A percentile compares a stretch with the other conserved stretches of the same genome.
phyloP scores from a whole-genome alignment of 1,284 basidiomycete genomes.

The Ustanciosporium gigantosporum region DNA sequence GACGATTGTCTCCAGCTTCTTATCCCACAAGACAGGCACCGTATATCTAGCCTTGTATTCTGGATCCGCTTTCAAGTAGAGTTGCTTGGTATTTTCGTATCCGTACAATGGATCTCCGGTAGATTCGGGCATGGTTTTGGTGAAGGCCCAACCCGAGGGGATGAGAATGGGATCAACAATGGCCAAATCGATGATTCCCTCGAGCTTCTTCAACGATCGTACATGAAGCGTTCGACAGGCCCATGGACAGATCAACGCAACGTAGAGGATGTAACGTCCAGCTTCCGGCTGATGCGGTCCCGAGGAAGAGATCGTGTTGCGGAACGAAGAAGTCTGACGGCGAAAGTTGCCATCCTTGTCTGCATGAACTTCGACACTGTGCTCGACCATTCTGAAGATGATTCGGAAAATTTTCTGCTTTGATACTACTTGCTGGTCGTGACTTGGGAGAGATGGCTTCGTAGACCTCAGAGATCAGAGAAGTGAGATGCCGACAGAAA shows the following conservation, averaged over 20 bases:
- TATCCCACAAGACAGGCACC: conserved; percentile 85
- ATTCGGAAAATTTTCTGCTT: not conserved
- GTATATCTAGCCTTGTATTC: conserved; percentile 47
- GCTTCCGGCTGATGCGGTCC: conserved; percentile 79
- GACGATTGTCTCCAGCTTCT: conserved; percentile 81
- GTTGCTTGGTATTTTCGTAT: conserved; percentile 23
- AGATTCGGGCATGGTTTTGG: conserved; percentile 2
- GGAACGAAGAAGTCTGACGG: conserved; percentile 72
- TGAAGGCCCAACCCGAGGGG: conserved; percentile 82
- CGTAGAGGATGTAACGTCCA: conserved; percentile 65
- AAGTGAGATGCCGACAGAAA: too few species aligned
- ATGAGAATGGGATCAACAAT: conserved; percentile 83
- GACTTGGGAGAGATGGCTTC: too few species aligned
- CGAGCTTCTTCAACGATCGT: conserved; percentile 85
- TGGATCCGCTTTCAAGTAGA: conserved; percentile 78
- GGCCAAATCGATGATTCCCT: conserved; percentile 66
- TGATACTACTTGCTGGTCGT: too few species aligned
- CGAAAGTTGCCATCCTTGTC: conserved; percentile 77
- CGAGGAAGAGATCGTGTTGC: conserved; percentile 68
- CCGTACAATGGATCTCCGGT: conserved; percentile 61
- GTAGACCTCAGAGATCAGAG: too few species aligned
- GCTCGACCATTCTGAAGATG: conserved; percentile 24
- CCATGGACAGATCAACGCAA: conserved; percentile 69
- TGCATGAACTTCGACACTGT: conserved; percentile 24
- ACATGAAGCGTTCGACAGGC: conserved; percentile 85